Percentiles rank a stretch among this genome's conserved stretches.
phyloP scores from a whole-genome alignment of 371 early-diverging fungal species.

The Mortierella sp. region DNA sequence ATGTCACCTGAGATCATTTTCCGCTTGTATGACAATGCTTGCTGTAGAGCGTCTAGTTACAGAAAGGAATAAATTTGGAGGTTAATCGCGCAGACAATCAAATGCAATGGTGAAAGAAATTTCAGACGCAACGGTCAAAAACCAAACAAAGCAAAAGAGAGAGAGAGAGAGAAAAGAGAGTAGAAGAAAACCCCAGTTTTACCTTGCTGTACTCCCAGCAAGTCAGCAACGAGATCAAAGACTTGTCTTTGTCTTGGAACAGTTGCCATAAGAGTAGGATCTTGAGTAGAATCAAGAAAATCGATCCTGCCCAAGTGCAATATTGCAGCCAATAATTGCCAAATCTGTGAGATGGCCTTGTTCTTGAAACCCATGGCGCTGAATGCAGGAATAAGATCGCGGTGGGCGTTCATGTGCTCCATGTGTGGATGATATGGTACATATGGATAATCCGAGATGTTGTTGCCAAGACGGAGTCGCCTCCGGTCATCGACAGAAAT shows the following conservation, averaged over 20 bases:
- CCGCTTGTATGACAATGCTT: conserved; percentile 74
- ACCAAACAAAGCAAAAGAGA: too few relatives aligned
- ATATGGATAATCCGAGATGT: conserved; percentile 67
- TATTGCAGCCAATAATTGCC: conserved; percentile 80
- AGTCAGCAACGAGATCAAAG: conserved; percentile 81
- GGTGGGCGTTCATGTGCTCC: conserved; percentile 54
- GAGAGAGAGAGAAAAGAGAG: background rate
- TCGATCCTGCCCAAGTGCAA: conserved; percentile 81
- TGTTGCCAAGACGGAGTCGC: conserved; percentile 69
- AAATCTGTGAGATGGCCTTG: conserved; percentile 75
- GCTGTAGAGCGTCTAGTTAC: conserved; percentile 72
- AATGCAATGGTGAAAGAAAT: too few relatives aligned
- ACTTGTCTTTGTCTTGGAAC: conserved; percentile 74
- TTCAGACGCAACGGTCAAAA: too few relatives aligned
- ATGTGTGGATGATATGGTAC: conserved; percentile 62
- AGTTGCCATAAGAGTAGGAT: conserved; percentile 59
- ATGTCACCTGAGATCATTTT: conserved; percentile 84
- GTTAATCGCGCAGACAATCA: too few relatives aligned
- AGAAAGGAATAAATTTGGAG: conserved; percentile 64
- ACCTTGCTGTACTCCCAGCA: conserved; percentile 84
- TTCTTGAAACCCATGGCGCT: conserved; percentile 80
- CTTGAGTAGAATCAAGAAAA: conserved; percentile 70
- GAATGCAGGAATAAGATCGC: conserved; percentile 75
- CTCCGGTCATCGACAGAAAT: conserved; percentile 69
- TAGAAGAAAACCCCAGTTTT: background rate